Percentiles rank a stretch among this genome's conserved stretches.
Evolutionary conservation across 495 filamentous ascomycete species (phyloP).

Genomic region (Aspergillus sclerotioniger): DNA sequence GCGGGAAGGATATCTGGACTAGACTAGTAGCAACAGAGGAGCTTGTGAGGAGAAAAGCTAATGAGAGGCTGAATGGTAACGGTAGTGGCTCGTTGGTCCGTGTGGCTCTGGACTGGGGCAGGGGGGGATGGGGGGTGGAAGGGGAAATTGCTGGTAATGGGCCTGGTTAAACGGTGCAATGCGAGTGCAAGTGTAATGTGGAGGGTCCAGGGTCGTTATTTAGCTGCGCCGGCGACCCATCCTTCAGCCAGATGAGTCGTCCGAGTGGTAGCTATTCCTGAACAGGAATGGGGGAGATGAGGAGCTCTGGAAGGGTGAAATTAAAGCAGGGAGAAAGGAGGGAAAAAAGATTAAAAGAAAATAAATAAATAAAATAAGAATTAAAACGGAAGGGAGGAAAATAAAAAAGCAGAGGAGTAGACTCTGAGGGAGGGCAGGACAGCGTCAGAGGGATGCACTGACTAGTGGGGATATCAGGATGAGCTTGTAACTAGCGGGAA

Average conservation of each 20-base stretch:
- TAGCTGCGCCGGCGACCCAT: slow-evolving; percentile 42
- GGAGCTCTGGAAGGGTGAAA: slow-evolving; percentile 9
- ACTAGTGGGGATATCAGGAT: slow-evolving; percentile 30
- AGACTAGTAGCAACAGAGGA: slow-evolving; percentile 11
- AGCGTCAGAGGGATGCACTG: slow-evolving; percentile 18
- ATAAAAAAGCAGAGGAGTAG: slow-evolving; percentile 5
- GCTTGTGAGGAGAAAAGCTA: slow-evolving; percentile 14
- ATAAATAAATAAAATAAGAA: slow-evolving; percentile 20
- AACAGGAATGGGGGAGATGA: slow-evolving; percentile 17
- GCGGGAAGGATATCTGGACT: slow-evolving; percentile 13
- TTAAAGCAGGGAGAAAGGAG: slow-evolving; percentile 5
- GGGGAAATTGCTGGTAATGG: slow-evolving; percentile 23
- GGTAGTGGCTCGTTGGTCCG: slow-evolving; percentile 19
- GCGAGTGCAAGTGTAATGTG: slow-evolving; percentile 32
- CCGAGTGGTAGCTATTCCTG: slow-evolving; percentile 16
- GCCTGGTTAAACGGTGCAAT: slow-evolving; percentile 34
- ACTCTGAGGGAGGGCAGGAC: slow-evolving; percentile 15
- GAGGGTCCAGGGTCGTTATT: slow-evolving; percentile 51
- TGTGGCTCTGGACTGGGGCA: slow-evolving; percentile 23
- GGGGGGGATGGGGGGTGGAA: slow-evolving; percentile 5
- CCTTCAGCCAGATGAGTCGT: slow-evolving; percentile 21
- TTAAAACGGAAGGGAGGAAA: slow-evolving; percentile 13
- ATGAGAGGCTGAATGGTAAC: slow-evolving; percentile 19
- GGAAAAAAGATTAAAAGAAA: slow-evolving; percentile 14
- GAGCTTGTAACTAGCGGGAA: slow-evolving; percentile 41